A percentile compares a stretch with the other conserved stretches of the same genome.
These are phyloP conservation scores for Leishmania mexicana DNA, from an alignment of 208 protist species.

Conservation along the genomic window DNA sequence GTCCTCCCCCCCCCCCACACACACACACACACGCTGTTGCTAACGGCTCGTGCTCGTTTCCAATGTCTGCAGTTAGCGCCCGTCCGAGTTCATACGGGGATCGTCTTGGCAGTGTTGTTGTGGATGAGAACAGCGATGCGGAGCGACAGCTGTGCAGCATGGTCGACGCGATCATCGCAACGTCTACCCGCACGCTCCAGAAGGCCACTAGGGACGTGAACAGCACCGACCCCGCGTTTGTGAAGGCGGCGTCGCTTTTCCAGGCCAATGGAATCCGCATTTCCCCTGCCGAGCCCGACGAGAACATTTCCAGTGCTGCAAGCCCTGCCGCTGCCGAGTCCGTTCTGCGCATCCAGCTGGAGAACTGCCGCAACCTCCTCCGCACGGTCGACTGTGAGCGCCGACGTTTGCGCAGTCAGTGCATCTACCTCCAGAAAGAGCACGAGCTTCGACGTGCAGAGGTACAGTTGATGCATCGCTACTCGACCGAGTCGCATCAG, in stretches of 20 bases:
- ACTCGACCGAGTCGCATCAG: conserved; percentile 34
- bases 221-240: conserved; percentile 1
- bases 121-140: conserved; percentile 15
- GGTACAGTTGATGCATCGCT: conserved; percentile 26
- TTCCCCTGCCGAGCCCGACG: not conserved
- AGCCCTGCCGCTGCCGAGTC: conserved; percentile 1
- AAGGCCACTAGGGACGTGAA: conserved; percentile 5
- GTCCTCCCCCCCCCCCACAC: not conserved
- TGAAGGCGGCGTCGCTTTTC: conserved; percentile 13
- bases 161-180: conserved; percentile 20
- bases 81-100: not conserved
- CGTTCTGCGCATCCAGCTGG: conserved; percentile 33
- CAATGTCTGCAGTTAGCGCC: conserved; percentile 12
- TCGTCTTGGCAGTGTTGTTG: conserved; percentile 3
- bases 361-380: conserved; percentile 45
- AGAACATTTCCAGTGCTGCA: not conserved
- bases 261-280: conserved; percentile 27
- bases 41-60: not conserved
- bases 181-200: conserved; percentile 11
- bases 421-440: conserved; percentile 30
- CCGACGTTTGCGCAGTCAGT: conserved; percentile 31
- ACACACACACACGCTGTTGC: not conserved
- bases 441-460: conserved; percentile 26
- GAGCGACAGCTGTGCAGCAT: conserved; percentile 26
- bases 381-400: conserved; percentile 68